Conservation (phyloP, 73 alveolate genomes). For the Uronychia binucleata region DNA sequence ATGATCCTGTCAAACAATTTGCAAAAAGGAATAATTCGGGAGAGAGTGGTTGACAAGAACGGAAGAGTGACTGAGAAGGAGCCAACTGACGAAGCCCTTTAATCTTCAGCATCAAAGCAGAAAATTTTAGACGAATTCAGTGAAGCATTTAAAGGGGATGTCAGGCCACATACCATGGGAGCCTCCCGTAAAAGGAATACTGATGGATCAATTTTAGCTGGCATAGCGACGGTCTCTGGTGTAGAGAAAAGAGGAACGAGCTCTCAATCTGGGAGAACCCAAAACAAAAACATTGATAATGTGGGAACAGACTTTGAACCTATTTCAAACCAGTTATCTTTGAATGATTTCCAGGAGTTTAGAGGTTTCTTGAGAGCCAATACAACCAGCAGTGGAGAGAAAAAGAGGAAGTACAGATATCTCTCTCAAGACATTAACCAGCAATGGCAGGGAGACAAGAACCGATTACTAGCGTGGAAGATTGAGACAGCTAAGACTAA, state of each 20-base stretch:
- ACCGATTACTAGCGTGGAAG: background rate
- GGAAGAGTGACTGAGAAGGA: background rate
- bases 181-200: too few species aligned
- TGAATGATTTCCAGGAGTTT: background rate
- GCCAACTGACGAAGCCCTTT: too few species aligned
- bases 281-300: background rate
- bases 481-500: background rate
- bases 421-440: background rate
- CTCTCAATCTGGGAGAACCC: background rate
- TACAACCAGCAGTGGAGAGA: background rate
- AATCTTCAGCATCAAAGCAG: too few species aligned
- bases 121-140: too few species aligned
- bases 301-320: background rate
- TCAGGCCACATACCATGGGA: too few species aligned
- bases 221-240: too few species aligned
- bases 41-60: background rate
- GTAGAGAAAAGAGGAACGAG: background rate
- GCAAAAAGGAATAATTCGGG: background rate
- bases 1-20: background rate
- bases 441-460: background rate
- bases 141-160: too few species aligned
- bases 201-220: too few species aligned
- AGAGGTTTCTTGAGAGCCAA: background rate
- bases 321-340: background rate
- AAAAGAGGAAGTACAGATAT: background rate